These are phyloP conservation scores for Dissophora globulifera DNA, from an alignment of 192 early-diverging fungal genomes.

Conservation along the genomic window DNA sequence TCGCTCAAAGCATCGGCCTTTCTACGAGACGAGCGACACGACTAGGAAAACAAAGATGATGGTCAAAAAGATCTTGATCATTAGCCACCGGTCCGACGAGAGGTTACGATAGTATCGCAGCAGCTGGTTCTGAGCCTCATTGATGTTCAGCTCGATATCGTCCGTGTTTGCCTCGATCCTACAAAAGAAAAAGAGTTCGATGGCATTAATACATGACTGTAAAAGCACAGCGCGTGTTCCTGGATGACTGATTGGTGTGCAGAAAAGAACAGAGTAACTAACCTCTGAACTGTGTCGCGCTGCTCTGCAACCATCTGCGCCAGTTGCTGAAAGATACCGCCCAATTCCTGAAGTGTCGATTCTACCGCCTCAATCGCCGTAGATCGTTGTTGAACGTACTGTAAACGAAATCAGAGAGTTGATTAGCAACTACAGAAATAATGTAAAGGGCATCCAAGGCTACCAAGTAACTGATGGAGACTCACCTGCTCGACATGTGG, in stretches of 20 bases:
- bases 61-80: constrained; percentile 94
- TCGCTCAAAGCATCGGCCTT: too few species aligned
- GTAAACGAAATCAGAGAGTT: constrained; percentile 55
- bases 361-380: constrained; percentile 97
- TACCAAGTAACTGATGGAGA: too few species aligned
- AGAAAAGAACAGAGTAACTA: constrained; percentile 3
- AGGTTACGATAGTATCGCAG: constrained; percentile 92
- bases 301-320: constrained; percentile 89
- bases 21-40: constrained; percentile 32
- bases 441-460: too few species aligned
- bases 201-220: too few species aligned
- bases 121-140: constrained; percentile 89
- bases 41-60: constrained; percentile 75
- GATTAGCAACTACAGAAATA: too few species aligned
- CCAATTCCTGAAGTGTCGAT: constrained; percentile 95
- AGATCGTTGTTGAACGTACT: constrained; percentile 86
- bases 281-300: constrained; percentile 85
- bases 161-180: constrained; percentile 95
- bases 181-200: too few species aligned
- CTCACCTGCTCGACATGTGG: constrained; percentile 35
- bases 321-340: constrained; percentile 90
- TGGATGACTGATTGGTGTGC: background rate
- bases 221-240: too few species aligned
- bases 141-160: constrained; percentile 90
- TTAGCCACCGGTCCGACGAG: constrained; percentile 93